These are phyloP conservation scores for Euphorbia corollata DNA, from an alignment of 441 rosid genomes.

Conservation along the genomic window DNA sequence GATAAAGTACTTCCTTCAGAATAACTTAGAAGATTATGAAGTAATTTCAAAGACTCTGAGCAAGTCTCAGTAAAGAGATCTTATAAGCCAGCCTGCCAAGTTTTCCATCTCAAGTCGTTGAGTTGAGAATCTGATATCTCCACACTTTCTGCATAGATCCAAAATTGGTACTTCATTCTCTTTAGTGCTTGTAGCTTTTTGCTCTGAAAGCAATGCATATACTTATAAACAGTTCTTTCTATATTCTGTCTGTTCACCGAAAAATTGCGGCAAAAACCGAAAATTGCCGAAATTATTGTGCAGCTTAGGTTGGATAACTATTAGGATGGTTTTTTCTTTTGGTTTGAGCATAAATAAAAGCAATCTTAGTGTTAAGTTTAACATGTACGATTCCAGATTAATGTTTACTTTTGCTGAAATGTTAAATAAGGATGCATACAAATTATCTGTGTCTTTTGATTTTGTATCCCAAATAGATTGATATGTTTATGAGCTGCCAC, in stretches of 20 bases:
- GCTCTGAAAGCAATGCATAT: not conserved
- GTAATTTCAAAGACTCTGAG: slow-evolving; percentile 39
- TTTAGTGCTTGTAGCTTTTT: not conserved
- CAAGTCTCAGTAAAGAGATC: slow-evolving; percentile 38
- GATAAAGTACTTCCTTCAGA: slow-evolving; percentile 41
- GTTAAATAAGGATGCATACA: too few species aligned
- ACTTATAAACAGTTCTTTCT: not conserved
- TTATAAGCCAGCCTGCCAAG: slow-evolving; percentile 41
- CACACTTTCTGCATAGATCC: slow-evolving; percentile 29
- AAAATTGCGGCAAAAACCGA: too few species aligned
- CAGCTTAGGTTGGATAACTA: not conserved
- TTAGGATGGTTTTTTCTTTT: not conserved
- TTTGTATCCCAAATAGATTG: not conserved
- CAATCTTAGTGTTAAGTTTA: too few species aligned
- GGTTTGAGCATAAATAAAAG: too few species aligned
- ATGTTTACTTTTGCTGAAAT: too few species aligned
- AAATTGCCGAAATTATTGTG: not conserved
- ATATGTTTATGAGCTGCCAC: not conserved
- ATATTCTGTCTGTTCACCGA: not conserved
- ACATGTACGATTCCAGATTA: too few species aligned
- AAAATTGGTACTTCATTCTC: slow-evolving; percentile 52
- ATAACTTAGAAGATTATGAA: slow-evolving; percentile 47
- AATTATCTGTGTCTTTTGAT: too few species aligned
- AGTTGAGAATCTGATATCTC: slow-evolving; percentile 16
- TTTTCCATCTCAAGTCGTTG: slow-evolving; percentile 46